Conservation (phyloP, 2,329 filamentous ascomycete genomes). For the Diaporthe australafricana region DNA sequence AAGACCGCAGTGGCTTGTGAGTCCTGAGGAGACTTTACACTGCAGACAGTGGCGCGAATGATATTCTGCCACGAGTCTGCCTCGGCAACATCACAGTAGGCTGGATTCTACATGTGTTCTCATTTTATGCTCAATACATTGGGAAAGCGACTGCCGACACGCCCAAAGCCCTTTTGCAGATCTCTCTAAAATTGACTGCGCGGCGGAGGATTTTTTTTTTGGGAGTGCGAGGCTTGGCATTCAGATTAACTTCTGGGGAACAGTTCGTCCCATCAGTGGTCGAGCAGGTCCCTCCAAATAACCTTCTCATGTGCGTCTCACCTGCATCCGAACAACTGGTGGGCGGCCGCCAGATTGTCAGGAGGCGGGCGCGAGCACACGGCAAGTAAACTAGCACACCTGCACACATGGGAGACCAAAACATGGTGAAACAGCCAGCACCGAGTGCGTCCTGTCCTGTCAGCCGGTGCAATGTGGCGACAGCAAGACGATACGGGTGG, state of each 20-base stretch:
- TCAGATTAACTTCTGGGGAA: conserved; percentile 31
- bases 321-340: conserved; percentile 9
- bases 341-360: not conserved
- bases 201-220: conserved; percentile 10
- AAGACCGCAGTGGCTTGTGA: not conserved
- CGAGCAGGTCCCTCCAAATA: conserved; percentile 24
- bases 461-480: not conserved
- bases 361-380: not conserved
- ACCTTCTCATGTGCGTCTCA: conserved; percentile 17
- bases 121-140: too few relatives aligned
- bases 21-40: not conserved
- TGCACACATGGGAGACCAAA: not conserved
- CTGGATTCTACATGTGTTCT: too few relatives aligned
- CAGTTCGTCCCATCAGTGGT: conserved; percentile 20
- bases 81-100: too few relatives aligned
- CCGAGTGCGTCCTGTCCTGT: conserved; percentile 4
- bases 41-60: not conserved
- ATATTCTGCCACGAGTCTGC: not conserved
- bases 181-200: not conserved
- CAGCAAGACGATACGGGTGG: not conserved
- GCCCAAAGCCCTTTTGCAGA: not conserved
- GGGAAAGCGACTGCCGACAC: not conserved
- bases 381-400: not conserved
- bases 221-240: conserved; percentile 24
- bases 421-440: conserved; percentile 21